Base-by-base conservation (phyloP, 495 filamentous ascomycete species). In the Pseudomonodictys pantanalensis region DNA sequence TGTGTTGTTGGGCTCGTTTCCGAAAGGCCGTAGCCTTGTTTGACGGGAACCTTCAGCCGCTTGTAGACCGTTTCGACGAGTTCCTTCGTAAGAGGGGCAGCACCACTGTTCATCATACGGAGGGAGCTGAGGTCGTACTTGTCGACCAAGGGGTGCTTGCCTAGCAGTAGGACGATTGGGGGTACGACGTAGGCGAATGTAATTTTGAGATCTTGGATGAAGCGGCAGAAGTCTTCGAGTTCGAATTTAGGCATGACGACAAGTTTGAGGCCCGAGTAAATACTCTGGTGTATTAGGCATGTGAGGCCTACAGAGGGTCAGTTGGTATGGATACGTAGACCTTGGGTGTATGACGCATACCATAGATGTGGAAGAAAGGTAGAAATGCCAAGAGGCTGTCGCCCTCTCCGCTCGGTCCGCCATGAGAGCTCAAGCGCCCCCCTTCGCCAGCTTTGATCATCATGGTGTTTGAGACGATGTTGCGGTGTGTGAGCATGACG, bases 321-420 rank as follows among this genome's bases (percentile, higher is more conserved):
- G 53, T 39, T 20, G 33, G 42, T 25, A 52, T 47, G 26, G 25
- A 22, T 12, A 41, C 49, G 58, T 46, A 69, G 41, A 15, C 6
- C 2, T 22, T 5, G 22, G 26, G 2, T n/a, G 29, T 11, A 20
- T 22, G 28, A 39, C 15, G 62, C 73, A 71, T 66, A 71, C 88
- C 89, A 66, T 96, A 97, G 58, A 86, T 93, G 72, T 97, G 92
- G 74, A 91, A 97, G 69, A 98, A 96, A 0, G 93, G 81, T n/a
- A 97, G 67, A 56, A 97, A 86, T 1, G 86, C 90, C 38, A 97
- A 66, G 18, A 93, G 70, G 18, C 77, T 82, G 66, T 95, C 90
- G 1, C 87, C 86, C 39, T 82, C 73, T 0, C 82, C 83, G 69
- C 86, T 82, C 15, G 69, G 57, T 2, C 85, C 83, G 6, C 81